These are phyloP conservation scores for Lophiotrema nucula DNA, from an alignment of 495 filamentous ascomycete species.

Conservation along the genomic window DNA sequence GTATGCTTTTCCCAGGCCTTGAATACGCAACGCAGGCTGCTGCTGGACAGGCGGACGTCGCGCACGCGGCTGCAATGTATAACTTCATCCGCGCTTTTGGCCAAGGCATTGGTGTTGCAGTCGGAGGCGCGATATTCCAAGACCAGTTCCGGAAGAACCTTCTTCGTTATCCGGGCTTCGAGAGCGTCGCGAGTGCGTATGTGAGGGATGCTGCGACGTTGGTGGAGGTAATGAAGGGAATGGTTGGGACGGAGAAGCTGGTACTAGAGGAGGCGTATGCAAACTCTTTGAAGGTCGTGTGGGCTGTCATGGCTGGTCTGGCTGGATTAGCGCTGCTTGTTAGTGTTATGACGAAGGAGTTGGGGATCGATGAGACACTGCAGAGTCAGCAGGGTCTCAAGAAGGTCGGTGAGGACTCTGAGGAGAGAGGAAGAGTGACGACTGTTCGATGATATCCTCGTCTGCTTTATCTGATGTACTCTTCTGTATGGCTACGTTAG, in stretches of 20 bases:
- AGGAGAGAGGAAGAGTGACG: background rate
- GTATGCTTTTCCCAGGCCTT: constrained; percentile 48
- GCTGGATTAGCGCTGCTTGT: constrained; percentile 47
- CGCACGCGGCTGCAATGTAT: constrained; percentile 53
- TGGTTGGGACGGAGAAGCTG: constrained; percentile 5
- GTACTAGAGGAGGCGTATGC: constrained; percentile 32
- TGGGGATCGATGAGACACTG: constrained; percentile 24
- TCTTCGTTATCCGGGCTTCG: constrained; percentile 21
- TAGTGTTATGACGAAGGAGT: constrained; percentile 50
- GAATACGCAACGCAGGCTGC: constrained; percentile 53
- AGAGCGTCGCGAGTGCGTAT: constrained; percentile 31
- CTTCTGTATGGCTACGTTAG: no score
- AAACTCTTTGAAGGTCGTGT: constrained; percentile 34
- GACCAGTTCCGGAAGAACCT: constrained; percentile 50
- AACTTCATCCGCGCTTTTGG: constrained; percentile 59
- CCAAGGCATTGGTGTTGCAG: constrained; percentile 60
- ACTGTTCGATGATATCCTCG: no score
- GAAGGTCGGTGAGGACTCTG: constrained; percentile 19
- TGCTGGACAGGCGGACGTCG: constrained; percentile 43
- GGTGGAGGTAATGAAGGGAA: constrained; percentile 35
- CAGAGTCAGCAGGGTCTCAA: constrained; percentile 32
- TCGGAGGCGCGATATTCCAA: constrained; percentile 58
- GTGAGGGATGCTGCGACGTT: constrained; percentile 48
- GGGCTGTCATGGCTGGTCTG: constrained; percentile 47
- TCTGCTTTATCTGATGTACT: no score